Conservation (phyloP, 257 asterid species). For the Leptodermis oblonga region DNA sequence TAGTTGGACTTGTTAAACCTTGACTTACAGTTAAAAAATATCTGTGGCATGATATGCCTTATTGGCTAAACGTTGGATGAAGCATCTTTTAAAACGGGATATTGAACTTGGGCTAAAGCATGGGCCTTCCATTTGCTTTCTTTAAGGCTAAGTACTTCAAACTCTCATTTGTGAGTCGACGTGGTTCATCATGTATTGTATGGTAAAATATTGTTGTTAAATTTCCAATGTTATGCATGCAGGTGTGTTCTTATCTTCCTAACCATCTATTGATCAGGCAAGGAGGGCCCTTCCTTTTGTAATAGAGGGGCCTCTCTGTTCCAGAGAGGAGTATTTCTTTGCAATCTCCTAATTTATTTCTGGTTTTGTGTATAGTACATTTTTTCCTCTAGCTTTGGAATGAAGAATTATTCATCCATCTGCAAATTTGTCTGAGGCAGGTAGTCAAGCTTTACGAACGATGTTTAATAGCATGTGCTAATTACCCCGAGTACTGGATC, state of each 20-base stretch:
- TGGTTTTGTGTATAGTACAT: not conserved
- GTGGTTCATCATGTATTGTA: conserved; percentile 80
- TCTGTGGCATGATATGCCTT: conserved; percentile 88
- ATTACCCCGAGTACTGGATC: conserved; percentile 94
- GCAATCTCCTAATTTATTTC: conserved; percentile 44
- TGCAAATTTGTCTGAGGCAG: conserved; percentile 41
- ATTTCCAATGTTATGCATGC: conserved; percentile 96
- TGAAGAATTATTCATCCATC: conserved; percentile 24
- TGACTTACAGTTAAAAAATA: conserved; percentile 94
- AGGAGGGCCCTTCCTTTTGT: conserved; percentile 82
- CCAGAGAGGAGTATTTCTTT: conserved; percentile 77
- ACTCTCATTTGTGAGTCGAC: conserved; percentile 93
- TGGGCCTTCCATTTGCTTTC: conserved; percentile 95
- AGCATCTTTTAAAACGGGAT: conserved; percentile 87
- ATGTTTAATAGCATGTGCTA: conserved; percentile 95
- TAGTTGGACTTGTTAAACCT: conserved; percentile 79
- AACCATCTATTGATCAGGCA: conserved; percentile 93
- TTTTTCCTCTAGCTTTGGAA: conserved; percentile 17
- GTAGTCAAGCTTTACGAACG: conserved; percentile 96
- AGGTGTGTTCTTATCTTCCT: conserved; percentile 99
- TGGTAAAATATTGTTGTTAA: conserved; percentile 53
- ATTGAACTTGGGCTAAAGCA: conserved; percentile 99
- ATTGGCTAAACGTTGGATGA: conserved; percentile 97
- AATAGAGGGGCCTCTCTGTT: conserved; percentile 94
- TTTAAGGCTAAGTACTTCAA: conserved; percentile 98